These are phyloP conservation scores for Nemania abortiva DNA, from an alignment of 2,329 filamentous ascomycete species.

Conservation along the genomic window DNA sequence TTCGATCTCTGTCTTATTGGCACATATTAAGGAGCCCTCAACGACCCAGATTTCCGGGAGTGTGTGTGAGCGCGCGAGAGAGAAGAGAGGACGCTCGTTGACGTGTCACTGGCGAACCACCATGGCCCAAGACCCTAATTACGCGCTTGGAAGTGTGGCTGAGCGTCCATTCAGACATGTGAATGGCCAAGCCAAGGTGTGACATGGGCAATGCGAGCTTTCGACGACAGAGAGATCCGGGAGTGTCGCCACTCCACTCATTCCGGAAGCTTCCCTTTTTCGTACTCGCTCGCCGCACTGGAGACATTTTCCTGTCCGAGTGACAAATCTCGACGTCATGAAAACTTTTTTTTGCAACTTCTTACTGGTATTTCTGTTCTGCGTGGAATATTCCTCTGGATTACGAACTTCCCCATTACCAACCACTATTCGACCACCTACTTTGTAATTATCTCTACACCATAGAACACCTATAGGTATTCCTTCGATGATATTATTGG, in stretches of 20 bases:
- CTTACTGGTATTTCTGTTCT: neutral
- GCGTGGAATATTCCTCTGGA: neutral
- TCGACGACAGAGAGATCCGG: constrained; percentile 4
- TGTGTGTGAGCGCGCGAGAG: neutral
- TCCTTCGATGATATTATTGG: constrained; percentile 12
- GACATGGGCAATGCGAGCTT: constrained; percentile 29
- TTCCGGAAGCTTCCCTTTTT: constrained; percentile 49
- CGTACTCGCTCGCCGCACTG: constrained; percentile 31
- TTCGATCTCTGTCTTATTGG: constrained; percentile 34
- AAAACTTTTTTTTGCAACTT: constrained; percentile 9
- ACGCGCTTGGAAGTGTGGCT: constrained; percentile 35
- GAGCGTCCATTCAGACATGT: constrained; percentile 22
- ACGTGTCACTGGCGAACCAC: constrained; percentile 45
- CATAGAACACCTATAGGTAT: neutral
- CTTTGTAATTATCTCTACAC: neutral
- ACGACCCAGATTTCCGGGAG: constrained; percentile 47
- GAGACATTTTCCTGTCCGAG: constrained; percentile 31
- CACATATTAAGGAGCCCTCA: constrained; percentile 34
- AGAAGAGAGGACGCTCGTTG: constrained; percentile 37
- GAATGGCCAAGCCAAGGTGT: constrained; percentile 31
- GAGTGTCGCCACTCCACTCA: constrained; percentile 45
- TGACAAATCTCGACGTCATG: constrained; percentile 39
- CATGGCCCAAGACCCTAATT: constrained; percentile 35
- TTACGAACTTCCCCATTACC: constrained; percentile 3
- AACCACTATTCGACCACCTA: constrained; percentile 4